Percentiles rank a stretch among this genome's conserved stretches.
These are phyloP conservation scores for Helianthus tuberosus DNA, from an alignment of 129 eudicot species.

Conservation along the genomic window DNA sequence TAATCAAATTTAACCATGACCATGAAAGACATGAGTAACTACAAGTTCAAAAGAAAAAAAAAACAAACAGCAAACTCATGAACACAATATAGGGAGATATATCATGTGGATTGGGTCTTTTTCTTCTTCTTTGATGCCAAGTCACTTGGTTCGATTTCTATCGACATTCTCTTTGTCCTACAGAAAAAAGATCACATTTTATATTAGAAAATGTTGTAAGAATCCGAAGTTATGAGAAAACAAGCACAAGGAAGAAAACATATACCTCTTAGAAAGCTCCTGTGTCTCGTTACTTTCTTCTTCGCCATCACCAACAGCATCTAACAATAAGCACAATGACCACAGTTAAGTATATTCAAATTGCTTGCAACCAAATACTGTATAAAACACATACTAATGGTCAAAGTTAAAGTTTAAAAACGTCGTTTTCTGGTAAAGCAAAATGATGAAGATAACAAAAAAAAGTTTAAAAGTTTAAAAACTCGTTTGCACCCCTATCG, in stretches of 20 bases:
- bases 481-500: too few relatives aligned
- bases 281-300: slow-evolving; percentile 51
- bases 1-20: too few relatives aligned
- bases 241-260: too few relatives aligned
- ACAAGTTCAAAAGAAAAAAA: background rate
- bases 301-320: slow-evolving; percentile 37
- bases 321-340: slow-evolving; percentile 31
- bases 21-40: too few relatives aligned
- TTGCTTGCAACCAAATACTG: background rate
- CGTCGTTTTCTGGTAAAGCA: too few relatives aligned
- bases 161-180: slow-evolving; percentile 84
- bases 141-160: slow-evolving; percentile 61
- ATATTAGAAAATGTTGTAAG: background rate
- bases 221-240: background rate
- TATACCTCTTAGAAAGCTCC: slow-evolving; percentile 73
- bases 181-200: slow-evolving; percentile 1
- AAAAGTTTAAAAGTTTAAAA: too few relatives aligned
- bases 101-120: slow-evolving; percentile 50
- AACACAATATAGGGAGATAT: background rate
- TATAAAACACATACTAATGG: background rate
- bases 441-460: too few relatives aligned
- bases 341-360: slow-evolving; percentile 1
- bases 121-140: slow-evolving; percentile 69
- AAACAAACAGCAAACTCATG: slow-evolving; percentile 13
- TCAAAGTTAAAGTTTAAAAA: background rate